Evolutionary conservation across 2,329 filamentous ascomycete genomes (phyloP).

Genomic region (Curvularia sp.): DNA sequence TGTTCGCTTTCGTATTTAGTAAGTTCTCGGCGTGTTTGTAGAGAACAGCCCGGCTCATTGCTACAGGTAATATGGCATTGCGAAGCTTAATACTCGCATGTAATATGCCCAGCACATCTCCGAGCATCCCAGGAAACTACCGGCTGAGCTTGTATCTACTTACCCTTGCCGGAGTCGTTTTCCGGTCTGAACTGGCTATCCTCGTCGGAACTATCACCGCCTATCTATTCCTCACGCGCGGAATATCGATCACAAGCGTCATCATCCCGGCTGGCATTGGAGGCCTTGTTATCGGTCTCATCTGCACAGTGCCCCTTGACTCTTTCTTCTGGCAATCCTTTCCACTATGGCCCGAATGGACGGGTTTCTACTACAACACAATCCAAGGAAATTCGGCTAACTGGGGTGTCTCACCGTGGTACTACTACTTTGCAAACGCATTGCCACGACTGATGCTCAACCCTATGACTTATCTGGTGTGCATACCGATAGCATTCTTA

Average conservation of each 20-base stretch:
- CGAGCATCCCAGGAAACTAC: constrained; percentile 56
- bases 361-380: constrained; percentile 90
- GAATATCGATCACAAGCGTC: constrained; percentile 61
- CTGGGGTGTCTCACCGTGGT: constrained; percentile 87
- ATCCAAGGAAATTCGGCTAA: constrained; percentile 80
- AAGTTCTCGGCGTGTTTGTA: constrained; percentile 47
- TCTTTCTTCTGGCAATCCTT: constrained; percentile 89
- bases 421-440: constrained; percentile 84
- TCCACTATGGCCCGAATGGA: constrained; percentile 85
- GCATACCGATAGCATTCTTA: constrained; percentile 59
- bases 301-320: constrained; percentile 77
- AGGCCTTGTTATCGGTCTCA: constrained; percentile 71
- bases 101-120: constrained; percentile 44
- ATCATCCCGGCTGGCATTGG: constrained; percentile 71
- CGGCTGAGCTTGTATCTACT: constrained; percentile 75
- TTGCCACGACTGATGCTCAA: constrained; percentile 86
- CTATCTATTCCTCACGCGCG: constrained; percentile 66
- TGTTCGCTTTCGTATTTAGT: constrained; percentile 92
- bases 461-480: constrained; percentile 66
- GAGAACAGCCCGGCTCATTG: background rate
- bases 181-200: constrained; percentile 87
- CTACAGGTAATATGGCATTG: constrained; percentile 69
- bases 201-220: constrained; percentile 73
- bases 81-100: constrained; percentile 59
- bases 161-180: constrained; percentile 80